Conservation (phyloP, 345 rosid genomes). For the Populus alba region DNA sequence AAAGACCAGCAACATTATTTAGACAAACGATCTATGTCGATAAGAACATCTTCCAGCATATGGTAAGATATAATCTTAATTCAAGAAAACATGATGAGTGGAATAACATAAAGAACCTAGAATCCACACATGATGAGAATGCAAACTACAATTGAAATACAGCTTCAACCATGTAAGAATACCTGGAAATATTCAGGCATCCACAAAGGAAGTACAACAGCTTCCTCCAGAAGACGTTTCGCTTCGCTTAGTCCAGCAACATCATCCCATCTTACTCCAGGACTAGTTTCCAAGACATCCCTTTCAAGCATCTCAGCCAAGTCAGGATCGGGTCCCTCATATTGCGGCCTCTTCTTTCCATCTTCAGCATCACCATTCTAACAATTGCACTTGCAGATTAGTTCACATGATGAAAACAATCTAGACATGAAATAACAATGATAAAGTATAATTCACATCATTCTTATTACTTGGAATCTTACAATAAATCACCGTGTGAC, state of each 20-base stretch:
- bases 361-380: slow-evolving; percentile 95
- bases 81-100: not conserved
- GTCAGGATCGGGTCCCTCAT: slow-evolving; percentile 97
- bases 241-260: slow-evolving; percentile 99
- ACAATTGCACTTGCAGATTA: slow-evolving; percentile 25
- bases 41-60: slow-evolving; percentile 1
- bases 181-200: slow-evolving; percentile 99
- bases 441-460: not conserved
- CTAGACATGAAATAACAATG: not conserved
- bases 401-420: slow-evolving; percentile 9
- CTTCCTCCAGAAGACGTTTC: slow-evolving; percentile 93
- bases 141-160: slow-evolving; percentile 3
- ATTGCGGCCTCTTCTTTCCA: slow-evolving; percentile 76
- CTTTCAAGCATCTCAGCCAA: slow-evolving; percentile 99
- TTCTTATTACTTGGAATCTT: not conserved
- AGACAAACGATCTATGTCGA: not conserved
- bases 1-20: not conserved
- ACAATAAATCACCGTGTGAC: not conserved
- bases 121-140: not conserved
- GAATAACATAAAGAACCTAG: not conserved
- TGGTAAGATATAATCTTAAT: not conserved
- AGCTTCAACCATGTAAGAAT: slow-evolving; percentile 15
- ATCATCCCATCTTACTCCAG: slow-evolving; percentile 99
- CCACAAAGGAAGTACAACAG: slow-evolving; percentile 99
- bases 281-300: slow-evolving; percentile 95